phyloP scores from a whole-genome alignment of 2,329 filamentous ascomycete genomes.

The Neonectria coccinea region DNA sequence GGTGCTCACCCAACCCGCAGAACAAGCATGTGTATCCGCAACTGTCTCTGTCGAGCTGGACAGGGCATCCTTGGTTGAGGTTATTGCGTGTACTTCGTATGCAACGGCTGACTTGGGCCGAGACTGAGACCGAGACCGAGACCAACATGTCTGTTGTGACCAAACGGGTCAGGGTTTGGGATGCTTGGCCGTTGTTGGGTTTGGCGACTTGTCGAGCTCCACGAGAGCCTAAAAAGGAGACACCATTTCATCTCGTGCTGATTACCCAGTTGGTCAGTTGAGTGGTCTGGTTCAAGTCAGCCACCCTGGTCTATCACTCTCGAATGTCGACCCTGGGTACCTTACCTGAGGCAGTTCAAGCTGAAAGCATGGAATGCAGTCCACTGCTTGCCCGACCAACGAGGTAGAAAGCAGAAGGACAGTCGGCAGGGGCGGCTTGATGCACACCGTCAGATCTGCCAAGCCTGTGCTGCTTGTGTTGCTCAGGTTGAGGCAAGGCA shows the following conservation, averaged over 20 bases:
- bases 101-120: conserved; percentile 5
- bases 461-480: conserved; percentile 3
- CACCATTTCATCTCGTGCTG: conserved; percentile 15
- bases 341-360: conserved; percentile 17
- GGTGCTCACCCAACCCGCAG: conserved; percentile 22
- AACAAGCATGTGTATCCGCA: conserved; percentile 26
- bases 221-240: conserved; percentile 11
- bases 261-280: conserved; percentile 9
- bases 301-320: neutral
- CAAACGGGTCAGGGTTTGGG: neutral
- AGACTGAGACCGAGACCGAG: conserved; percentile 11
- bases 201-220: conserved; percentile 4
- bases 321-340: neutral
- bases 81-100: conserved; percentile 11
- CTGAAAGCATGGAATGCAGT: neutral
- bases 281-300: conserved; percentile 5
- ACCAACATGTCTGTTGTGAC: conserved; percentile 1
- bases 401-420: neutral
- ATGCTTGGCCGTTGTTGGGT: conserved; percentile 10
- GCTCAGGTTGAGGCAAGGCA: neutral
- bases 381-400: neutral
- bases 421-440: conserved; percentile 9
- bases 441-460: conserved; percentile 12
- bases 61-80: conserved; percentile 26
- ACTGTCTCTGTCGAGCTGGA: conserved; percentile 22